These are phyloP conservation scores for Pestalotiopsis sp. DNA, from an alignment of 2,329 filamentous ascomycete species.

Conservation along the genomic window DNA sequence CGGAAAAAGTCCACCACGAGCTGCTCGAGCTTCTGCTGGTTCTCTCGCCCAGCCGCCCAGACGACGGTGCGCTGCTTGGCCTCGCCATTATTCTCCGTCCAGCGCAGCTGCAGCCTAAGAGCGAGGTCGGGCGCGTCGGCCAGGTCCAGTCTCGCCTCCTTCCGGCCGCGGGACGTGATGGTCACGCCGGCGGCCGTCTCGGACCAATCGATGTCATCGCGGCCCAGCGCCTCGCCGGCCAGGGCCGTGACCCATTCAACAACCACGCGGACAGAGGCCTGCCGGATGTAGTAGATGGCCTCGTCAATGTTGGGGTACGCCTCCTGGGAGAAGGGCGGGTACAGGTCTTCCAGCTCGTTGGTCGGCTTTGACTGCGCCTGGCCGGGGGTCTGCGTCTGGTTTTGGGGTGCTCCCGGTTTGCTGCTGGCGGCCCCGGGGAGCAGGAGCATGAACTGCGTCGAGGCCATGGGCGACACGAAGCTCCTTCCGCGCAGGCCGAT, in stretches of 20 bases:
- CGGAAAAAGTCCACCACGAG: conserved; percentile 12
- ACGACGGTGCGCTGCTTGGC: background rate
- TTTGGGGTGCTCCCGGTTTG: background rate
- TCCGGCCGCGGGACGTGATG: conserved; percentile 20
- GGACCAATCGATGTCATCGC: conserved; percentile 24
- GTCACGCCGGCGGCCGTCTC: conserved; percentile 26
- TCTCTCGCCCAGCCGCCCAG: background rate
- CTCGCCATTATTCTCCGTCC: background rate
- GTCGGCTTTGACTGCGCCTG: conserved; percentile 2
- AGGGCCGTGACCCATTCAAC: conserved; percentile 20
- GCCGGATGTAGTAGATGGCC: conserved; percentile 48
- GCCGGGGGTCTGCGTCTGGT: background rate
- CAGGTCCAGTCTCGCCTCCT: conserved; percentile 21
- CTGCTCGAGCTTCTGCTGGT: conserved; percentile 10
- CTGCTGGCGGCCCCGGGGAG: conserved; percentile 16
- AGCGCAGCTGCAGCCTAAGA: background rate
- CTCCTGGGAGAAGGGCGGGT: conserved; percentile 42
- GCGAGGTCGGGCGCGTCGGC: background rate
- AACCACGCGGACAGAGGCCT: conserved; percentile 38
- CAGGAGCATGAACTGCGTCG: conserved; percentile 46
- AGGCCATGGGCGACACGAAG: conserved; percentile 43
- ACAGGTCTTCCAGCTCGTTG: conserved; percentile 39
- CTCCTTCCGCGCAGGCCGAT: conserved; percentile 49
- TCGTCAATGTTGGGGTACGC: conserved; percentile 46
- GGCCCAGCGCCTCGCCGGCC: conserved; percentile 17